Base-by-base conservation (phyloP, 768 basidiomycete genomes). In the Bullera alba region DNA sequence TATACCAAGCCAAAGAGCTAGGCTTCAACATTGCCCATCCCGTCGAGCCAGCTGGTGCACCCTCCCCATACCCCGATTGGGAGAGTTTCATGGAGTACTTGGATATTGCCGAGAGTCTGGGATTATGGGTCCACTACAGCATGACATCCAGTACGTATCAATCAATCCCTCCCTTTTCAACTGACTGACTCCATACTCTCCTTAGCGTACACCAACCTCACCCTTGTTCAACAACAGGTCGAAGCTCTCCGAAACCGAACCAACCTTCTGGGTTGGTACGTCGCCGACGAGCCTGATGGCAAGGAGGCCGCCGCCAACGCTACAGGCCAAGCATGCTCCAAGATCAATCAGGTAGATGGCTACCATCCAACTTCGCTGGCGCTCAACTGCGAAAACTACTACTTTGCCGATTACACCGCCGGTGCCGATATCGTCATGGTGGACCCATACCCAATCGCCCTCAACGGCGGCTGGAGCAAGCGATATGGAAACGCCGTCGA, bases 71-170 rank as follows among this genome's bases (percentile, higher is more conserved):
- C 28, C 39, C 30, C 8, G 52, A 53, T 19, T n/a, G 34, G 16
- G 38, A 29, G 4, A 52, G 44, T 23, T 51, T 53, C 26, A n/a
- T 43, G 5, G 30, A 39, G 5, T 70, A 79, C 0, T 86, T 83
- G 52, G 76, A 77, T 53, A 81, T 84, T 57, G 54, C 81, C 28
- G 80, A 86, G 67, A 78, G 83, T 53, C 80, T 82, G 0, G 80
- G 79, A 0, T 54, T 81, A 2, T 88, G 83, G 61, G 76, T 87
- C 48, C 86, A 87, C 81, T 89, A 88, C 56, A 85, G 87, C 65
- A 87, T 88, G 85, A 78, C 85, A 42, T 75, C 45, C 79, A n/a
- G 50, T 59, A 46, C 39, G 49, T 50, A 29, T 19, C 10, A 46
- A 27, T 25, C 45, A 21, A 15, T 30, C n/a, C 21, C 14, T 26